Evolutionary conservation across 768 basidiomycete genomes (phyloP).

Genomic region (Suillus plorans): DNA sequence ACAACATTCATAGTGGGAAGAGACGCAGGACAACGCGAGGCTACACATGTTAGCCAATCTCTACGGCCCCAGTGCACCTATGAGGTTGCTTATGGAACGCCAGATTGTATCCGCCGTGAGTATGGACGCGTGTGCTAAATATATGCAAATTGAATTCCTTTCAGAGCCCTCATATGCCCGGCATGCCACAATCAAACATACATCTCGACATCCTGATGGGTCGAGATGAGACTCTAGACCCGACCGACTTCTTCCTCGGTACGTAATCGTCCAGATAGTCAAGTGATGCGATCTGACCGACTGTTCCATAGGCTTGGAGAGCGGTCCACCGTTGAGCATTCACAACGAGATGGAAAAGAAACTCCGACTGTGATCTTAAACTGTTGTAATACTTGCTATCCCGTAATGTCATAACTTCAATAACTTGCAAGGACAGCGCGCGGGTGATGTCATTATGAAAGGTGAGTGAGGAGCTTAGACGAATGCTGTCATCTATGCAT

Average conservation of each 20-base stretch:
- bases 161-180: constrained; percentile 69
- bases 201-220: constrained; percentile 94
- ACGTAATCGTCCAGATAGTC: constrained; percentile 22
- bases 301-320: constrained; percentile 48
- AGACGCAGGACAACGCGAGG: constrained; percentile 85
- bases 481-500: constrained; percentile 9
- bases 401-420: neutral
- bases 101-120: constrained; percentile 77
- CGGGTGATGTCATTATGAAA: neutral
- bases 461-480: neutral
- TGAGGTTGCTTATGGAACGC: constrained; percentile 92
- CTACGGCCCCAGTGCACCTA: constrained; percentile 86
- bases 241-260: constrained; percentile 81
- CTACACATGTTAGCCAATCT: constrained; percentile 81
- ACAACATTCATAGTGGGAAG: constrained; percentile 72
- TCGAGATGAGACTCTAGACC: constrained; percentile 80
- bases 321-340: constrained; percentile 48
- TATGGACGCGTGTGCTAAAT: constrained; percentile 12
- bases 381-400: constrained; percentile 5
- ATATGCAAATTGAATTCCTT: neutral
- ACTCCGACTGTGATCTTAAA: constrained; percentile 38
- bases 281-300: constrained; percentile 8
- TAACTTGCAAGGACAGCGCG: neutral
- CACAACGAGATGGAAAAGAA: constrained; percentile 72
- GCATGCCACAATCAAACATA: constrained; percentile 68